Percentiles rank a stretch among this genome's conserved stretches.
phyloP scores from a whole-genome alignment of 176 grass and related monocot species.

The Triticum turgidum region DNA sequence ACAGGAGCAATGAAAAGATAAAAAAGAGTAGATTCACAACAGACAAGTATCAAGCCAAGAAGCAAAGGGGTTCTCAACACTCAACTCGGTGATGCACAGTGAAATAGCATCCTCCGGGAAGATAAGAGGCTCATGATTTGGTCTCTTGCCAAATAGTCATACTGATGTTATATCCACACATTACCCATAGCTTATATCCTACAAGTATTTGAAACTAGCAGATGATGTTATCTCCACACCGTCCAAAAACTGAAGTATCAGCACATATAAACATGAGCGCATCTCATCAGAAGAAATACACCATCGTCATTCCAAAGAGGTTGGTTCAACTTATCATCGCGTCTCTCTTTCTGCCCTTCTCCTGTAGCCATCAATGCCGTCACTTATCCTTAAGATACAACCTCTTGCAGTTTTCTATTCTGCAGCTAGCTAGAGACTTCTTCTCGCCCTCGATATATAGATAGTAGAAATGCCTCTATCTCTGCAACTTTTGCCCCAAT shows the following conservation, averaged over 20 bases:
- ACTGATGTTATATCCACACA: no score
- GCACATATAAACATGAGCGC: not conserved
- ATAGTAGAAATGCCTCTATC: not conserved
- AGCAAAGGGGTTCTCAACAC: no score
- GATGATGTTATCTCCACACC: not conserved
- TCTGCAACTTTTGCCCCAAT: not conserved
- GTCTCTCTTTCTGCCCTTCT: not conserved
- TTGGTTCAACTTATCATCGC: not conserved
- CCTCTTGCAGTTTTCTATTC: not conserved
- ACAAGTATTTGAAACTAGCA: not conserved
- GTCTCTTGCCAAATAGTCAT: no score
- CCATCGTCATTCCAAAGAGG: not conserved
- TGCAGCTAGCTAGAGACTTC: slow-evolving; percentile 41
- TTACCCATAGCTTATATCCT: no score
- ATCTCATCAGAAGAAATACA: not conserved
- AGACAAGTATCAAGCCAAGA: no score
- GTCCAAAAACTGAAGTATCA: not conserved
- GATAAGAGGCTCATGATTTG: no score
- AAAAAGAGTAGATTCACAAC: no score
- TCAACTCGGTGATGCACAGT: no score
- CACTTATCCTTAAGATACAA: not conserved
- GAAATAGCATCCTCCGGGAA: no score
- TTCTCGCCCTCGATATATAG: slow-evolving; percentile 28
- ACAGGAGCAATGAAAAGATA: no score
- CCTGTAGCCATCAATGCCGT: not conserved